phyloP scores from a whole-genome alignment of 257 asterid species.

The Plectranthus barbatus region DNA sequence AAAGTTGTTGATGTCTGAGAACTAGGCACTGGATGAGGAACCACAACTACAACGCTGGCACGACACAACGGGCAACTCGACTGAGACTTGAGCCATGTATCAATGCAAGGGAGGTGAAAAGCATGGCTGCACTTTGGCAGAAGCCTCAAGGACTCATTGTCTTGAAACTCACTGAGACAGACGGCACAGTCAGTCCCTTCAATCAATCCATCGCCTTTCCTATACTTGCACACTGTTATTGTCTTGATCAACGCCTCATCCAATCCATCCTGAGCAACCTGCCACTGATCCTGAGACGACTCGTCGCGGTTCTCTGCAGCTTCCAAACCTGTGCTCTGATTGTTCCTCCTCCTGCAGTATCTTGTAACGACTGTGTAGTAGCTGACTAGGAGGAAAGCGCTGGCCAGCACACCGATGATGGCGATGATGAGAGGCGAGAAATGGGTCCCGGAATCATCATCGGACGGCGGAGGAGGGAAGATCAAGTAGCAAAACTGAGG shows the following conservation, averaged over 20 bases:
- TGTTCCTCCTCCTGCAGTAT: conserved; percentile 44
- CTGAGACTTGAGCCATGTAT: conserved; percentile 72
- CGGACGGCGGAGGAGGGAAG: conserved; percentile 65
- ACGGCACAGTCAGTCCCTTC: conserved; percentile 84
- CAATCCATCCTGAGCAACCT: conserved; percentile 31
- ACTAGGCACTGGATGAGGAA: conserved; percentile 1
- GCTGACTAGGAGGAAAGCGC: conserved; percentile 54
- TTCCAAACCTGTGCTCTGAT: background rate
- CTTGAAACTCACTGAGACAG: conserved; percentile 63
- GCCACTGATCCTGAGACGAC: conserved; percentile 36
- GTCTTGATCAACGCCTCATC: conserved; percentile 53
- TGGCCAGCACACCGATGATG: conserved; percentile 51
- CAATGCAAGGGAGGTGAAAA: conserved; percentile 76
- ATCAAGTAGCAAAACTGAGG: conserved; percentile 73
- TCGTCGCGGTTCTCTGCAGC: conserved; percentile 22
- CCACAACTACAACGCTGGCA: conserved; percentile 31
- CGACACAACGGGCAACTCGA: conserved; percentile 79
- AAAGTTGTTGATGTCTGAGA: conserved; percentile 13
- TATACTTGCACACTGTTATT: conserved; percentile 56
- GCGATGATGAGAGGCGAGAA: conserved; percentile 65
- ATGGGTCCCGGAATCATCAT: conserved; percentile 30
- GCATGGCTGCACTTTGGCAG: conserved; percentile 87
- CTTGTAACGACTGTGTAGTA: conserved; percentile 61
- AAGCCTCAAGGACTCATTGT: conserved; percentile 58
- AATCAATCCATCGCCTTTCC: conserved; percentile 51